Percentiles rank a stretch among this genome's conserved stretches.
These are phyloP conservation scores for Uronychia setigera DNA, from an alignment of 73 alveolate species.

Conservation along the genomic window DNA sequence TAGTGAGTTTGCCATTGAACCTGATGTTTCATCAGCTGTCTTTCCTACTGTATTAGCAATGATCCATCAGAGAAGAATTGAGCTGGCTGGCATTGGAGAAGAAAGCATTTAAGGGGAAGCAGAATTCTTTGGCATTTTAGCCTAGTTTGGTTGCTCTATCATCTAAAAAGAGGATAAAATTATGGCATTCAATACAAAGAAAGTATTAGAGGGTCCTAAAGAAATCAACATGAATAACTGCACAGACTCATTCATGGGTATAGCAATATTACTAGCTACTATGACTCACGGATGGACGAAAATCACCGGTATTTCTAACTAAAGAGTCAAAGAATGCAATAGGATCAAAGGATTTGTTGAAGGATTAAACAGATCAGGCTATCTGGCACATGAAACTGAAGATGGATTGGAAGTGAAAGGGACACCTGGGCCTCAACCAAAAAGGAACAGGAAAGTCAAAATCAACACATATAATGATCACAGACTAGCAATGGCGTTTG, in stretches of 20 bases:
- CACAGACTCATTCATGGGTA: conserved; percentile 56
- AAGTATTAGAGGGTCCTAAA: conserved; percentile 4
- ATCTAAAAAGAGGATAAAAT: conserved; percentile 28
- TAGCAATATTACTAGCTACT: conserved; percentile 42
- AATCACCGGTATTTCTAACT: conserved; percentile 47
- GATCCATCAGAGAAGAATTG: conserved; percentile 27
- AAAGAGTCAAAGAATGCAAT: conserved; percentile 70
- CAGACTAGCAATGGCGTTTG: conserved; percentile 69
- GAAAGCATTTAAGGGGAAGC: conserved; percentile 48
- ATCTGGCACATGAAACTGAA: conserved; percentile 19
- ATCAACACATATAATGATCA: conserved; percentile 56
- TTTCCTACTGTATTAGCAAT: conserved; percentile 29
- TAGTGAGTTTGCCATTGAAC: conserved; percentile 8
- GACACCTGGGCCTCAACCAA: background rate
- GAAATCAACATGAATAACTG: conserved; percentile 31
- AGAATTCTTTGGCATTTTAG: conserved; percentile 23
- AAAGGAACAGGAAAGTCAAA: background rate
- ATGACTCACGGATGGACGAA: conserved; percentile 11
- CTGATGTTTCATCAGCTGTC: conserved; percentile 49
- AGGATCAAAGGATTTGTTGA: conserved; percentile 41
- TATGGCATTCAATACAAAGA: conserved; percentile 8
- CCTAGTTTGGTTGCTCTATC: conserved; percentile 18
- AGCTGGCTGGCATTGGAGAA: conserved; percentile 16
- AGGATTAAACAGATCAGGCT: conserved; percentile 27
- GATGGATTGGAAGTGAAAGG: conserved; percentile 43